A percentile compares a stretch with the other conserved stretches of the same genome.
These are phyloP conservation scores for Fusarium sp. DNA, from an alignment of 2,329 filamentous ascomycete species.

Conservation along the genomic window DNA sequence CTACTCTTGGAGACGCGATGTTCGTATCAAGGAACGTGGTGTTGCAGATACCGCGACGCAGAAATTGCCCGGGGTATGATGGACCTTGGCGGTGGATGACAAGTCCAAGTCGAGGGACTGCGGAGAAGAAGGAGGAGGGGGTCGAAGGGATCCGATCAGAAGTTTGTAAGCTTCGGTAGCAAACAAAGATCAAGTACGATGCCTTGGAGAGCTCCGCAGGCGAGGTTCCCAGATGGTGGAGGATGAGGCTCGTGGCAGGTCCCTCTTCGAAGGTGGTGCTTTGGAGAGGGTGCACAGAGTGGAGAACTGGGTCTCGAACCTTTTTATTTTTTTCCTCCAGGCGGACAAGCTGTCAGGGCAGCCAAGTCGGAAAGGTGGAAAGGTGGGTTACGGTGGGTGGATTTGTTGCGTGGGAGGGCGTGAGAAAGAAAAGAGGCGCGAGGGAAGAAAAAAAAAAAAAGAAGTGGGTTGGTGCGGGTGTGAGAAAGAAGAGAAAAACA, in stretches of 20 bases:
- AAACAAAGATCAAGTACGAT: conserved; percentile 47
- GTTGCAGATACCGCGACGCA: conserved; percentile 47
- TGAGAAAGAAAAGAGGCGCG: conserved; percentile 40
- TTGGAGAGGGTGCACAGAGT: conserved; percentile 63
- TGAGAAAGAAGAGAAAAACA: conserved; percentile 35
- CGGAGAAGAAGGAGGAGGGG: conserved; percentile 36
- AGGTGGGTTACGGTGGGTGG: conserved; percentile 49
- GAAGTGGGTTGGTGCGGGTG: conserved; percentile 45
- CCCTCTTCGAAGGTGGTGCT: conserved; percentile 60
- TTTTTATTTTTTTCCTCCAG: conserved; percentile 58
- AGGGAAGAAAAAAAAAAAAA: conserved; percentile 41
- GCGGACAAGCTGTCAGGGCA: conserved; percentile 50
- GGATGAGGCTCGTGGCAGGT: conserved; percentile 59
- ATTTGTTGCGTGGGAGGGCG: conserved; percentile 41
- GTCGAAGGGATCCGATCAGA: conserved; percentile 28
- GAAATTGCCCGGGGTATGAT: conserved; percentile 38
- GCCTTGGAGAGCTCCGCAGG: conserved; percentile 50
- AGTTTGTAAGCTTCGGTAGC: conserved; percentile 37
- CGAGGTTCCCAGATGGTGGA: conserved; percentile 56
- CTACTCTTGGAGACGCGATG: conserved; percentile 57
- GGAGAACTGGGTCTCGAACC: conserved; percentile 63
- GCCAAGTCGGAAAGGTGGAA: conserved; percentile 50
- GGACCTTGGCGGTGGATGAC: conserved; percentile 43
- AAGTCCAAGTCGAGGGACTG: conserved; percentile 48
- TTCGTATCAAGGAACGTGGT: conserved; percentile 44